These are phyloP conservation scores for Apiospora hydei DNA, from an alignment of 2,329 filamentous ascomycete species.

Conservation along the genomic window DNA sequence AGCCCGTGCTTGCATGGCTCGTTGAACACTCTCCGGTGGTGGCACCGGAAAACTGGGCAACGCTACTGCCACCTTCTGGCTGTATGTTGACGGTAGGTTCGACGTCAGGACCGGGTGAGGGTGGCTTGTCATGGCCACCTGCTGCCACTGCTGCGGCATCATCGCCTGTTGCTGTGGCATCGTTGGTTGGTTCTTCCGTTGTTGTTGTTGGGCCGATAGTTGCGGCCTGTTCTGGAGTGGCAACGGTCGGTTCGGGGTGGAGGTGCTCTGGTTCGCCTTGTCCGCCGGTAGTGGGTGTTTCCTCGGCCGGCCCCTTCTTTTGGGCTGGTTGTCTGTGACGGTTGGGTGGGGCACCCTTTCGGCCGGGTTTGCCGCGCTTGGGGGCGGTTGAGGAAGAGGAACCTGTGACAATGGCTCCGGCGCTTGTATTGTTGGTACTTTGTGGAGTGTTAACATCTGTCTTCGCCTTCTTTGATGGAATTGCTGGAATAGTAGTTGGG, in stretches of 20 bases:
- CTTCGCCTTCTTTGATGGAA: conserved; percentile 28
- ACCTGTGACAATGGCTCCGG: not conserved
- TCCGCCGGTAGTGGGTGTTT: conserved; percentile 6
- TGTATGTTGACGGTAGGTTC: not conserved
- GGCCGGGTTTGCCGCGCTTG: conserved; percentile 23
- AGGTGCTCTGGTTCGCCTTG: not conserved
- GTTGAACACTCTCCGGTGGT: not conserved
- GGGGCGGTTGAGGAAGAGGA: not conserved
- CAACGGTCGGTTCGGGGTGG: not conserved
- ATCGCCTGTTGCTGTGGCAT: conserved; percentile 26
- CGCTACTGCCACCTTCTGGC: not conserved
- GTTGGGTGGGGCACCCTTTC: not conserved
- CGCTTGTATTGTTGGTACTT: conserved; percentile 28
- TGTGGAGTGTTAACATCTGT: conserved; percentile 34
- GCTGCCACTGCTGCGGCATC: conserved; percentile 6
- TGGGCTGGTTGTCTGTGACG: conserved; percentile 3
- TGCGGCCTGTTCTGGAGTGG: conserved; percentile 23
- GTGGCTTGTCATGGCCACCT: not conserved
- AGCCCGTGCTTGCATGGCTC: not conserved
- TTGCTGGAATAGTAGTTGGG: conserved; percentile 22
- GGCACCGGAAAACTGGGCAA: not conserved
- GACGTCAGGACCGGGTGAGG: not conserved
- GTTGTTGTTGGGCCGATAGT: conserved; percentile 34
- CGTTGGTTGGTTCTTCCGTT: conserved; percentile 11
- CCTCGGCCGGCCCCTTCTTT: conserved; percentile 23